These are phyloP conservation scores for Bipolaris zeicola DNA, from an alignment of 2,329 filamentous ascomycete species.

Conservation along the genomic window DNA sequence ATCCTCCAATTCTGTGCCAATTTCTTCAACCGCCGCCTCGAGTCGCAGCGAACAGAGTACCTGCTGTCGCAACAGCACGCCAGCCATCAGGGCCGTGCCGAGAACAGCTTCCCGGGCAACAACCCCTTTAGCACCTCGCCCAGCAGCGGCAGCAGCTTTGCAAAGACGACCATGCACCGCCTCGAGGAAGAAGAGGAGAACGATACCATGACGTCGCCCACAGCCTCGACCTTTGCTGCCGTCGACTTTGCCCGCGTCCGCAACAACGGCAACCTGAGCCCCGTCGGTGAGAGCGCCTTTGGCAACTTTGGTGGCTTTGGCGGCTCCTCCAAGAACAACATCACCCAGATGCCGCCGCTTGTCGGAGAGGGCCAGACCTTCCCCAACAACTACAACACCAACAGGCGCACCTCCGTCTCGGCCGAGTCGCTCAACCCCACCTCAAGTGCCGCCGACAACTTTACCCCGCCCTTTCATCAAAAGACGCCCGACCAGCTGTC, in stretches of 20 bases:
- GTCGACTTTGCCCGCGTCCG: conserved; percentile 50
- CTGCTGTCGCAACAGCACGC: conserved; percentile 57
- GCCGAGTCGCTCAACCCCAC: conserved; percentile 94
- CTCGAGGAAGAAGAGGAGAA: conserved; percentile 83
- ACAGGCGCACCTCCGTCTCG: conserved; percentile 91
- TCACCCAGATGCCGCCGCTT: conserved; percentile 51
- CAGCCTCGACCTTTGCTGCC: conserved; percentile 56
- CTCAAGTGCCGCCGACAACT: conserved; percentile 82
- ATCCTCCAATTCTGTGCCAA: conserved; percentile 73
- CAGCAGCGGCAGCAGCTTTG: conserved; percentile 49
- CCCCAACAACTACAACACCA: conserved; percentile 92
- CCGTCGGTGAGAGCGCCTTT: conserved; percentile 48
- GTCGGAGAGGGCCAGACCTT: conserved; percentile 68
- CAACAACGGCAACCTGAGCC: conserved; percentile 38
- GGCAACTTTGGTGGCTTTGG: conserved; percentile 47
- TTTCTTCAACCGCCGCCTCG: conserved; percentile 69
- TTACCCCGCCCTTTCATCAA: conserved; percentile 82
- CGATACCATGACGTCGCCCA: conserved; percentile 76
- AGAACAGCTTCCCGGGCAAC: conserved; percentile 75
- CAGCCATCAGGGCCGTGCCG: conserved; percentile 57
- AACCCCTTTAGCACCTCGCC: conserved; percentile 71
- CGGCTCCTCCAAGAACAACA: conserved; percentile 44
- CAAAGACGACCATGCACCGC: conserved; percentile 60
- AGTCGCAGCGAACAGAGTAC: conserved; percentile 66
- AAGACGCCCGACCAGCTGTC: conserved; percentile 82